Conservation (phyloP, 1,139 yeast species). For the Blastobotrys ciferrii region DNA sequence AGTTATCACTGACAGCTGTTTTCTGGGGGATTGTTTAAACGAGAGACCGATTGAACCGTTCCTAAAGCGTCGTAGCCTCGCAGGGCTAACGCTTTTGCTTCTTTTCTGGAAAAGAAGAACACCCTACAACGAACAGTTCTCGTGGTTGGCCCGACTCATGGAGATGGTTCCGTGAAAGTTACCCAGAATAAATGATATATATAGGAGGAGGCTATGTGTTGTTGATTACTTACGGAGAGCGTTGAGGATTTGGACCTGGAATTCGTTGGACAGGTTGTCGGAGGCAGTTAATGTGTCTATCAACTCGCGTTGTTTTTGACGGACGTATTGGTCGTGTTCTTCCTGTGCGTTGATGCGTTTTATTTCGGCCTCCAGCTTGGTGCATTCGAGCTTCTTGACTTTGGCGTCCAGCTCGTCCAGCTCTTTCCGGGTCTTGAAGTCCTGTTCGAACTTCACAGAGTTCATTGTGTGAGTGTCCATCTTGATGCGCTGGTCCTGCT, state of each 20-base stretch:
- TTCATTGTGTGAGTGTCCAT: neutral
- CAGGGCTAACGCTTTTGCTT: no score
- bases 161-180: no score
- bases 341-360: neutral
- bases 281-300: neutral
- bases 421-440: neutral
- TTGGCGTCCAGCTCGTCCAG: neutral
- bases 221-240: neutral
- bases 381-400: neutral
- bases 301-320: neutral
- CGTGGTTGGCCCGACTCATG: no score
- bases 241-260: neutral
- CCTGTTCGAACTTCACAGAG: neutral
- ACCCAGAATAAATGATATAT: no score
- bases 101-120: no score
- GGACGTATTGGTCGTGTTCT: neutral
- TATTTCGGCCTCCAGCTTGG: neutral
- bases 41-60: no score
- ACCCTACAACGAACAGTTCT: no score
- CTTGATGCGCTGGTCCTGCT: neutral
- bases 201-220: no score
- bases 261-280: neutral
- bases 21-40: no score
- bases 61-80: no score
- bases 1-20: no score